Conservation (phyloP, 1,284 basidiomycete species). For the Porphyrellus sp. region DNA sequence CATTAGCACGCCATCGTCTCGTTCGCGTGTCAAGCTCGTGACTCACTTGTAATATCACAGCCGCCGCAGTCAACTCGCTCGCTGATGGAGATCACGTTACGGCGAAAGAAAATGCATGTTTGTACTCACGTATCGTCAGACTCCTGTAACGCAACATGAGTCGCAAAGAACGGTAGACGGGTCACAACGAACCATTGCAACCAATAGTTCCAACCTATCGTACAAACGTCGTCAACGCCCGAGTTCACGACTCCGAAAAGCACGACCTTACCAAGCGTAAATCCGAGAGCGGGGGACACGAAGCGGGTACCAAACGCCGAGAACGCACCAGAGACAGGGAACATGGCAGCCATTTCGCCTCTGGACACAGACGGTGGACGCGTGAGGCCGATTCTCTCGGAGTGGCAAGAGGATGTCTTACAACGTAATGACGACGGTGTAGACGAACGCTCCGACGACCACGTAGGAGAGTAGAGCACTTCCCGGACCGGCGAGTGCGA, state of each 20-base stretch:
- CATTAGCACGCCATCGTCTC: slow-evolving; percentile 2
- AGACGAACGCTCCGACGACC: slow-evolving; percentile 51
- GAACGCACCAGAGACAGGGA: slow-evolving; percentile 51
- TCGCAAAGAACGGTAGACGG: not conserved
- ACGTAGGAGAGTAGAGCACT: slow-evolving; percentile 50
- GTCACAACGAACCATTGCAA: slow-evolving; percentile 45
- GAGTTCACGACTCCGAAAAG: not conserved
- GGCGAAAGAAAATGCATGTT: not conserved
- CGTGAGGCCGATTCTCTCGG: not conserved
- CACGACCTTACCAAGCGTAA: slow-evolving; percentile 43
- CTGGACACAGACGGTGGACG: slow-evolving; percentile 21
- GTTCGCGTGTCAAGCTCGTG: not conserved
- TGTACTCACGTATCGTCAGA: slow-evolving; percentile 39
- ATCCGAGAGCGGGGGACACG: slow-evolving; percentile 51
- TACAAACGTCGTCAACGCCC: not conserved
- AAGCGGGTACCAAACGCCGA: slow-evolving; percentile 46
- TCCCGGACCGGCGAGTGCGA: slow-evolving; percentile 46
- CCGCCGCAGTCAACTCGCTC: slow-evolving; percentile 44
- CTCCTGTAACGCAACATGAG: slow-evolving; percentile 30
- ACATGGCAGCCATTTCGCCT: slow-evolving; percentile 44
- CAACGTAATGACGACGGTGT: slow-evolving; percentile 51
- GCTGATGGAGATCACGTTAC: slow-evolving; percentile 25
- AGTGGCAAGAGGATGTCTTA: slow-evolving; percentile 23
- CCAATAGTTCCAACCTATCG: slow-evolving; percentile 53
- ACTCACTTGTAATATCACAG: slow-evolving; percentile 45